Evolutionary conservation across 1,284 basidiomycete species (phyloP).

Genomic region (Cryptococcus amylolentus): DNA sequence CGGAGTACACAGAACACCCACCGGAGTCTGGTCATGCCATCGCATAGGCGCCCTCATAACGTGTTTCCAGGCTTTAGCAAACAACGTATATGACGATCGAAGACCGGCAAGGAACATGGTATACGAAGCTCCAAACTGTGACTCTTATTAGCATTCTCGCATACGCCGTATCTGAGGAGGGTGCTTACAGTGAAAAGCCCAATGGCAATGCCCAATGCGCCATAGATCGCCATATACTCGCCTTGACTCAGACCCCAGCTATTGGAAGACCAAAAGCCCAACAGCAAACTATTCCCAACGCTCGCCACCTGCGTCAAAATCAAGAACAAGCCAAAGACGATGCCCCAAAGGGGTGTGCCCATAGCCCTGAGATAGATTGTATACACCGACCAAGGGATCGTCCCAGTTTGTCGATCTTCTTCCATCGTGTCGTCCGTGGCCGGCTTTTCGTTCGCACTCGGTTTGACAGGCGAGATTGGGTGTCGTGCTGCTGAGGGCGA

Average conservation of each 20-base stretch:
- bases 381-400: slow-evolving; percentile 30
- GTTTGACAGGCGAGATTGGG: neutral
- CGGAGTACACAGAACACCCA: slow-evolving; percentile 15
- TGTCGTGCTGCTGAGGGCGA: neutral
- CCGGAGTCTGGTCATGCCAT: slow-evolving; percentile 33
- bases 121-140: slow-evolving; percentile 19
- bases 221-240: slow-evolving; percentile 37
- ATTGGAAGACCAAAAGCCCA: slow-evolving; percentile 37
- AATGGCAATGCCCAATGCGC: slow-evolving; percentile 13
- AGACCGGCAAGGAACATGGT: slow-evolving; percentile 23
- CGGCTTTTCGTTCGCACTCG: neutral
- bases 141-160: neutral
- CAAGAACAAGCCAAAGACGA: slow-evolving; percentile 14
- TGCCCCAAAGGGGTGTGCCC: slow-evolving; percentile 14
- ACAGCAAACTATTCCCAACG: slow-evolving; percentile 30
- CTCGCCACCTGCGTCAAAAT: slow-evolving; percentile 25
- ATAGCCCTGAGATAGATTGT: slow-evolving; percentile 19
- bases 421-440: slow-evolving; percentile 57
- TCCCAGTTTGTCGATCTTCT: slow-evolving; percentile 37
- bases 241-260: slow-evolving; percentile 28
- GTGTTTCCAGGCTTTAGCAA: slow-evolving; percentile 19
- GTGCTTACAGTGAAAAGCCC: slow-evolving; percentile 19
- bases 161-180: neutral
- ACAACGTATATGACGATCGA: slow-evolving; percentile 24
- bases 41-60: slow-evolving; percentile 24